A percentile compares a stretch with the other conserved stretches of the same genome.
phyloP scores from a whole-genome alignment of 2,329 filamentous ascomycete genomes.

The Diaporthe longicolla region DNA sequence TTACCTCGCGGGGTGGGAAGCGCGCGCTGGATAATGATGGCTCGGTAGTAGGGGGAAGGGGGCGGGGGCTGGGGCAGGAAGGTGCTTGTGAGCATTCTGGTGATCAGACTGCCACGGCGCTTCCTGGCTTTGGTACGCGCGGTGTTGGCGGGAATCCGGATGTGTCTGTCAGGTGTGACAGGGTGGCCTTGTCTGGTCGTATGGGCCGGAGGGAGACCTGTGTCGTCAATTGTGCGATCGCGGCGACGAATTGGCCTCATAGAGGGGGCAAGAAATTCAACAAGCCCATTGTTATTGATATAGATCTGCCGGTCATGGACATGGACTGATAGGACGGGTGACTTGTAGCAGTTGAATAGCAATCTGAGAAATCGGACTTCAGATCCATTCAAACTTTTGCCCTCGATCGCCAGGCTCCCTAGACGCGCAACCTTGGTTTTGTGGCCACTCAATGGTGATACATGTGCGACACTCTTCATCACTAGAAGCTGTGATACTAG shows the following conservation, averaged over 20 bases:
- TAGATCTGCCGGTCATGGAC: slow-evolving; percentile 76
- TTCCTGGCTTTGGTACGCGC: slow-evolving; percentile 50
- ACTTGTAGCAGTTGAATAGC: too few relatives aligned
- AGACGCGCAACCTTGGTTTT: too few relatives aligned
- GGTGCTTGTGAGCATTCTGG: slow-evolving; percentile 3
- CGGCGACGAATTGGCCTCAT: slow-evolving; percentile 77
- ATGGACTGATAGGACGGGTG: background rate
- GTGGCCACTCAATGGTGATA: too few relatives aligned
- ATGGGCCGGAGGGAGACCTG: slow-evolving; percentile 76
- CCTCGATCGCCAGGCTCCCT: too few relatives aligned
- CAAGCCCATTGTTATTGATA: slow-evolving; percentile 87
- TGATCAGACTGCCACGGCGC: slow-evolving; percentile 38
- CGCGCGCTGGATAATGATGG: slow-evolving; percentile 63
- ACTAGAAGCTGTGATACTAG: too few relatives aligned
- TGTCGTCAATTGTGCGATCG: slow-evolving; percentile 84
- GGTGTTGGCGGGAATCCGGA: slow-evolving; percentile 59
- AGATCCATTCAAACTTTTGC: background rate
- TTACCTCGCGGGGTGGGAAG: slow-evolving; percentile 62
- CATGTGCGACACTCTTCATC: too few relatives aligned
- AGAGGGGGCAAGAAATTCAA: slow-evolving; percentile 74
- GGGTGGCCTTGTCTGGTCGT: slow-evolving; percentile 56
- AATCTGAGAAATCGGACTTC: background rate
- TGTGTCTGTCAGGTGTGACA: slow-evolving; percentile 57
- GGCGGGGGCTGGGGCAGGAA: background rate
- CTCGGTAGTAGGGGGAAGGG: slow-evolving; percentile 37